Evolutionary conservation across 1,139 yeast species (phyloP).

Genomic region (Arxiozyma bovina): DNA sequence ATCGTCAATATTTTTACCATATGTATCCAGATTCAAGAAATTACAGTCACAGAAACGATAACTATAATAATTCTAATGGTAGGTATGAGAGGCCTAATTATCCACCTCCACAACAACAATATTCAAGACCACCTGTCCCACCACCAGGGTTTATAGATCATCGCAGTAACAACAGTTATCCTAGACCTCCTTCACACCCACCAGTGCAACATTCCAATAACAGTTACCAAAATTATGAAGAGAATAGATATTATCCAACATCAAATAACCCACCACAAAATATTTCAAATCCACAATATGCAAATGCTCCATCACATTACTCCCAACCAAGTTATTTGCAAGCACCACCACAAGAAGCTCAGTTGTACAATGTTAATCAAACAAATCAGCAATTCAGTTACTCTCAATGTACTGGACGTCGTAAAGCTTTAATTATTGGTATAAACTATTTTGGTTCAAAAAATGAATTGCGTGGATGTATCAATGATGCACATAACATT

Average conservation of each 20-base stretch:
- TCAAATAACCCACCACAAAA: conserved; percentile 14
- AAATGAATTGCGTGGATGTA: conserved; percentile 72
- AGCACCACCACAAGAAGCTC: conserved; percentile 23
- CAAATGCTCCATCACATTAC: conserved; percentile 13
- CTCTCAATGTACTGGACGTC: conserved; percentile 65
- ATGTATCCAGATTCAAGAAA: conserved; percentile 29
- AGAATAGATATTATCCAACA: conserved; percentile 8
- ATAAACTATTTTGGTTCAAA: conserved; percentile 75
- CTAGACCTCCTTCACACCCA: conserved; percentile 5
- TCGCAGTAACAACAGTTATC: conserved; percentile 4
- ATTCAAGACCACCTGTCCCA: neutral
- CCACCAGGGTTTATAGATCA: conserved; percentile 8
- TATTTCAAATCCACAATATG: conserved; percentile 6
- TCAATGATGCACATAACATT: conserved; percentile 70
- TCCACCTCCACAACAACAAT: conserved; percentile 2
- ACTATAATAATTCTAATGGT: conserved; percentile 2
- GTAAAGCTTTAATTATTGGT: conserved; percentile 79
- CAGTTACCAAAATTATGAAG: neutral
- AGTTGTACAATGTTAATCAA: conserved; percentile 12
- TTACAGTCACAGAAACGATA: conserved; percentile 16
- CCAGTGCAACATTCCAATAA: neutral
- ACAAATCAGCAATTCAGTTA: conserved; percentile 23
- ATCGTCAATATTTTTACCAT: neutral
- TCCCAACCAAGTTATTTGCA: conserved; percentile 15
- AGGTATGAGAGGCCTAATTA: conserved; percentile 2